Evolutionary conservation across 148 eudicot species (phyloP), one percentile per base, ranked within the genome.

Genomic region (Chenopodium formosanum): DNA sequence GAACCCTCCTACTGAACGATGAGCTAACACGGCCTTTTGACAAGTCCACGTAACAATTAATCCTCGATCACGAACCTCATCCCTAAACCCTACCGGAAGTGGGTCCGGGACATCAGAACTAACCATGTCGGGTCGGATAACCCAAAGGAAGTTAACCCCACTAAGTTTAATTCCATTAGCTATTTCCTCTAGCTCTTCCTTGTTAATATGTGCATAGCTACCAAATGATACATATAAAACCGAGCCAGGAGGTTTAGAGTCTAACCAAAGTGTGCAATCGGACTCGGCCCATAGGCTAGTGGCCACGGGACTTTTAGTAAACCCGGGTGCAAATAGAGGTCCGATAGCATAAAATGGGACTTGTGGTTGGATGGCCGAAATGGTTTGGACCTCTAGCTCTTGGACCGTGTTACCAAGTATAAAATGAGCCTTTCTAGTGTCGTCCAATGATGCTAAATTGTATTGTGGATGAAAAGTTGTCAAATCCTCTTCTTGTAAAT

Each of bases 211-310:
- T 23, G 92, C 94, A 65, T 90, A 90, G 81, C 97, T 93, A 63
- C 97, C 97, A 46, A 92, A 92, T 0, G 97, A 92, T 8, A 91
- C 82, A 34, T 90, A 93, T 60, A 93, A 75, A 17, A 93, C 94
- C 4, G 93, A 89, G 73, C 88, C 86, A 3, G 16, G 79, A 0
- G 92, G 89, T 68, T 90, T 88, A 40, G 87, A 56, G 81, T 87
- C 83, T 56, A 93, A 88, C 97, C 97, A 93, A 1, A 81, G 69
- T 80, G 83, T 86, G 81, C 94, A 93, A 75, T 93, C 91, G 0
- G 88, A 80, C 73, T 91, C 91, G 19, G 88, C 70, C 97, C 97
- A 91, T 23, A 92, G 82, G 82, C 94, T 92, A 7, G 92, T 92
- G 53, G 91, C 64, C 44, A 92, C 89, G 0, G 75, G 85, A 68